Evolutionary conservation across 2,329 filamentous ascomycete genomes (phyloP).

Genomic region (Cercospora sp.): DNA sequence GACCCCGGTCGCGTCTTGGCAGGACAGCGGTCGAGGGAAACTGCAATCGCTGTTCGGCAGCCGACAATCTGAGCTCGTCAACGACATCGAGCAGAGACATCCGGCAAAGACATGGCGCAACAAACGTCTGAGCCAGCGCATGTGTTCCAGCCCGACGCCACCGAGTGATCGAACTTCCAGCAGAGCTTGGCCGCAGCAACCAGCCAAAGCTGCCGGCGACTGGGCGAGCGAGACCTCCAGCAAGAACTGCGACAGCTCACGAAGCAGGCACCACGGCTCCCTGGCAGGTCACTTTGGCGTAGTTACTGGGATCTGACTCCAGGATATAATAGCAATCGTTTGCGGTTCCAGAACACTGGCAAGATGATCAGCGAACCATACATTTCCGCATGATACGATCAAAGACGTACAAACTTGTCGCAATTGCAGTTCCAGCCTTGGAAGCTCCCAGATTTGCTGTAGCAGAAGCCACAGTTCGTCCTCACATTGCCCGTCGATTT

Average conservation of each 20-base stretch:
- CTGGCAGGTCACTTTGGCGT: constrained; percentile 8
- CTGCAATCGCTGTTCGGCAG: not conserved
- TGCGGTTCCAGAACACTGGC: constrained; percentile 11
- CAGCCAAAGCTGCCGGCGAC: not conserved
- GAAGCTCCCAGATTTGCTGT: constrained; percentile 1
- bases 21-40: not conserved
- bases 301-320: constrained; percentile 8
- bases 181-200: not conserved
- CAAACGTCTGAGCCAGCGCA: not conserved
- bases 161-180: not conserved
- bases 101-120: not conserved
- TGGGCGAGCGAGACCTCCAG: not conserved
- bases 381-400: not conserved
- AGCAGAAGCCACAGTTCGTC: constrained; percentile 17
- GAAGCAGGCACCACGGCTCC: not conserved
- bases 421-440: constrained; percentile 17
- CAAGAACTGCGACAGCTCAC: not conserved
- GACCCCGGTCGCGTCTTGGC: not conserved
- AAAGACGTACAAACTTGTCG: constrained; percentile 14
- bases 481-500: constrained; percentile 6
- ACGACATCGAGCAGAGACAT: not conserved
- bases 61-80: not conserved
- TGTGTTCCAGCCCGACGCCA: not conserved
- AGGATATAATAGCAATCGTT: constrained; percentile 14
- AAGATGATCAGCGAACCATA: not conserved